A percentile compares a stretch with the other conserved stretches of the same genome.
phyloP scores from a whole-genome alignment of 192 early-diverging fungal genomes.

The Mortierella alpina region DNA sequence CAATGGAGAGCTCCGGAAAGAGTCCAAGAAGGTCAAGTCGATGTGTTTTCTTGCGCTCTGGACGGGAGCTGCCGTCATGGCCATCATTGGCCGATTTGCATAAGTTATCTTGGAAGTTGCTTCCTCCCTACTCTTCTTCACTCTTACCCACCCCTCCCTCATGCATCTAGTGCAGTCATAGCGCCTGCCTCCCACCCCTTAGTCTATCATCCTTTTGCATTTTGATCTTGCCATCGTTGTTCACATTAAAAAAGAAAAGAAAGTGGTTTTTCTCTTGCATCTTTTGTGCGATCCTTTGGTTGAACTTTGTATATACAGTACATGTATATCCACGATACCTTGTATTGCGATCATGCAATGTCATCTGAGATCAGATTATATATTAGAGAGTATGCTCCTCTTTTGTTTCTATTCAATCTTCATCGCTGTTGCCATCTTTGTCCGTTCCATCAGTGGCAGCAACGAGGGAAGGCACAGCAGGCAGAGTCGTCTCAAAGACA shows the following conservation, averaged over 20 bases:
- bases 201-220: too few relatives aligned
- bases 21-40: conserved; percentile 49
- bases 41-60: conserved; percentile 74
- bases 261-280: too few relatives aligned
- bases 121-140: too few relatives aligned
- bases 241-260: too few relatives aligned
- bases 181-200: too few relatives aligned
- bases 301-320: too few relatives aligned
- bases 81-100: conserved; percentile 68
- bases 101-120: too few relatives aligned
- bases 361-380: background rate
- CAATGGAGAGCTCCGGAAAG: conserved; percentile 52
- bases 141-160: too few relatives aligned
- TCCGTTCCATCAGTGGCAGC: background rate
- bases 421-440: background rate
- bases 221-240: too few relatives aligned
- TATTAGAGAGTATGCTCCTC: background rate
- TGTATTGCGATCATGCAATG: background rate
- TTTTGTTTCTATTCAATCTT: background rate
- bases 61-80: conserved; percentile 77
- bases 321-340: background rate
- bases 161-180: too few relatives aligned
- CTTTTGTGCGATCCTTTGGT: too few relatives aligned
- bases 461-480: background rate
- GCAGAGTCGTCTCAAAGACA: conserved; percentile 10